Conservation (phyloP, 352 stramenopile species). For the Hyaloperonospora brassicae region DNA sequence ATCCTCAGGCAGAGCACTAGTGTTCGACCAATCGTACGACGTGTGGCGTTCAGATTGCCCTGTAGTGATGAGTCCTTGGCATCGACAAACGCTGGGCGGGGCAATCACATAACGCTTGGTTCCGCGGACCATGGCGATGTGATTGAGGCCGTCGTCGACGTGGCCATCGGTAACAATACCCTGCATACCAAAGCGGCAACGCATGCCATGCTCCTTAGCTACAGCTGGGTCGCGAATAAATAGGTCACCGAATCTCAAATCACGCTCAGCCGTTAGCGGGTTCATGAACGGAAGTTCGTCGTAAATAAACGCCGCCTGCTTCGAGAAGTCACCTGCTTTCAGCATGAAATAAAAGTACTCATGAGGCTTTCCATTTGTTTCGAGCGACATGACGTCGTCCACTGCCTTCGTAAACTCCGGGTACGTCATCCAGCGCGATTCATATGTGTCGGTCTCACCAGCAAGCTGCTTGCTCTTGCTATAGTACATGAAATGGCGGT, state of each 20-base stretch:
- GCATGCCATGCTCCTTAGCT: slow-evolving; percentile 45
- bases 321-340: slow-evolving; percentile 36
- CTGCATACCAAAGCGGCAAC: slow-evolving; percentile 86
- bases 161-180: slow-evolving; percentile 91
- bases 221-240: slow-evolving; percentile 38
- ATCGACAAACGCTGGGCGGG: slow-evolving; percentile 82
- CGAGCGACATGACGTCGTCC: slow-evolving; percentile 15
- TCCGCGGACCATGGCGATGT: slow-evolving; percentile 87
- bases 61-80: slow-evolving; percentile 61
- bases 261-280: slow-evolving; percentile 62
- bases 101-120: slow-evolving; percentile 89
- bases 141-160: slow-evolving; percentile 91
- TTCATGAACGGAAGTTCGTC: slow-evolving; percentile 90
- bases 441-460: slow-evolving; percentile 36
- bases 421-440: slow-evolving; percentile 53
- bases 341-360: slow-evolving; percentile 60
- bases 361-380: slow-evolving; percentile 12
- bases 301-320: slow-evolving; percentile 48
- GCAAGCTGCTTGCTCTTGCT: slow-evolving; percentile 31
- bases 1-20: slow-evolving; percentile 19
- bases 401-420: slow-evolving; percentile 40
- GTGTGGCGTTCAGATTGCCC: slow-evolving; percentile 87
- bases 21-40: slow-evolving; percentile 86
- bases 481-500: slow-evolving; percentile 95
- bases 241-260: slow-evolving; percentile 37